Conservation (phyloP, 768 basidiomycete species). For the Boletus insuetus region DNA sequence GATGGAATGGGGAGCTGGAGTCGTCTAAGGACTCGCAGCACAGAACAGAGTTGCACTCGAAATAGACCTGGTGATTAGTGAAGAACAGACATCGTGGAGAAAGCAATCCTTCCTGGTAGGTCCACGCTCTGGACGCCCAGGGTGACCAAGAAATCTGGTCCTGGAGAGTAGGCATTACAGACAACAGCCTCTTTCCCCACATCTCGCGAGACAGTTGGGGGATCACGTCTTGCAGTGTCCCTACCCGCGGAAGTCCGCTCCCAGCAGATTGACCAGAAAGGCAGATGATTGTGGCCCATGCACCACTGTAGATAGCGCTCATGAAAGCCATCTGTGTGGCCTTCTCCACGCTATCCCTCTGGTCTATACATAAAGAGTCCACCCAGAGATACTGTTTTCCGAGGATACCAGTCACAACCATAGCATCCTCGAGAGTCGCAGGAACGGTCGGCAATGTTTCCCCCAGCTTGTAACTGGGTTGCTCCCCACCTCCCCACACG, state of each 20-base stretch:
- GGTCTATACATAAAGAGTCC: slow-evolving; percentile 18
- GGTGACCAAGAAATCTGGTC: slow-evolving; percentile 4
- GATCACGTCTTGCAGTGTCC: slow-evolving; percentile 2
- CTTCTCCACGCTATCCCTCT: slow-evolving; percentile 6
- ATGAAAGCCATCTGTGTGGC: slow-evolving; percentile 10
- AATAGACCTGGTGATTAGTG: slow-evolving; percentile 20
- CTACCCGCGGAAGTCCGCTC: slow-evolving; percentile 15
- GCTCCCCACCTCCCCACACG: slow-evolving; percentile 13
- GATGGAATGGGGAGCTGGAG: slow-evolving; percentile 12
- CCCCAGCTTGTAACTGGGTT: slow-evolving; percentile 9
- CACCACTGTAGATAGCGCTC: slow-evolving; percentile 16
- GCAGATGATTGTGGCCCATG: slow-evolving; percentile 13
- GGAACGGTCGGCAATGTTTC: slow-evolving; percentile 9
- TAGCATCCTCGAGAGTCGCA: slow-evolving; percentile 18
- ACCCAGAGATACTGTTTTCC: slow-evolving; percentile 18
- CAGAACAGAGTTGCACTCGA: slow-evolving; percentile 11
- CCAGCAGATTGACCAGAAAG: slow-evolving; percentile 4
- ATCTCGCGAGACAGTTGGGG: slow-evolving; percentile 9
- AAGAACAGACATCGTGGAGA: slow-evolving; percentile 18
- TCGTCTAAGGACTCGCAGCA: slow-evolving; percentile 15
- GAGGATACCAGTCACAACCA: slow-evolving; percentile 11
- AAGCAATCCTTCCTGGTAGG: slow-evolving; percentile 17
- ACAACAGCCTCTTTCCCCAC: slow-evolving; percentile 4
- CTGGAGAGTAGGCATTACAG: slow-evolving; percentile 10
- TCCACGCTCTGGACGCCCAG: slow-evolving; percentile 17